These are phyloP conservation scores for Xylariaceae sp. DNA, from an alignment of 2,329 filamentous ascomycete species.

Conservation along the genomic window DNA sequence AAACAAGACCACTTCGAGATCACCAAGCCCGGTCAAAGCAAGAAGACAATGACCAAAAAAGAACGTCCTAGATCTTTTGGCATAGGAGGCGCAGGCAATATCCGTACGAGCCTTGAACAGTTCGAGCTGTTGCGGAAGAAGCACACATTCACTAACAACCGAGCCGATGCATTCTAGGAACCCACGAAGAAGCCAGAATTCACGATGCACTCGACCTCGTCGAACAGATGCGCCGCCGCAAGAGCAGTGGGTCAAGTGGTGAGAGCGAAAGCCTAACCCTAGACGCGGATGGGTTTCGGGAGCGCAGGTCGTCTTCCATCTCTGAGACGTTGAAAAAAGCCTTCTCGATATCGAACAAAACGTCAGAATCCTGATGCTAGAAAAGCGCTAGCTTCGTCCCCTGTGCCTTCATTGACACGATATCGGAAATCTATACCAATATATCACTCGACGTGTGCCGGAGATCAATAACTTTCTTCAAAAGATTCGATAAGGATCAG, in stretches of 20 bases:
- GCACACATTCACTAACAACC: not conserved
- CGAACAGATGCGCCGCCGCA: slow-evolving; percentile 20
- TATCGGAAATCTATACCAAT: too few relatives aligned
- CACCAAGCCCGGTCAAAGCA: slow-evolving; percentile 1
- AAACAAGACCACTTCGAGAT: not conserved
- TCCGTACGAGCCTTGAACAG: slow-evolving; percentile 19
- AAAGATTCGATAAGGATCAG: too few relatives aligned
- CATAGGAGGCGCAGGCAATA: slow-evolving; percentile 31
- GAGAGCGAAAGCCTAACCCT: slow-evolving; percentile 9
- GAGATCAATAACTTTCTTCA: too few relatives aligned
- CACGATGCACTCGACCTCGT: slow-evolving; percentile 15
- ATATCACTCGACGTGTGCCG: too few relatives aligned
- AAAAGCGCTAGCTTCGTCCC: slow-evolving; percentile 20
- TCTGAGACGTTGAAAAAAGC: slow-evolving; percentile 21
- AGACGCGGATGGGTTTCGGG: slow-evolving; percentile 1
- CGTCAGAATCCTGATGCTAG: slow-evolving; percentile 9
- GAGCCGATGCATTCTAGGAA: slow-evolving; percentile 18
- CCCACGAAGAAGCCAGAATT: slow-evolving; percentile 24
- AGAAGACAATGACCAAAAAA: slow-evolving; percentile 3
- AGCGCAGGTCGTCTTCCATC: slow-evolving; percentile 21
- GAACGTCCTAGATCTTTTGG: slow-evolving; percentile 28
- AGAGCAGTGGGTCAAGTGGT: slow-evolving; percentile 9
- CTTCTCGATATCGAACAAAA: slow-evolving; percentile 14
- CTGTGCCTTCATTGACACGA: too few relatives aligned
- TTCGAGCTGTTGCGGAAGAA: not conserved